phyloP scores from a whole-genome alignment of 2,329 filamentous ascomycete genomes.

The Knufia petricola region DNA sequence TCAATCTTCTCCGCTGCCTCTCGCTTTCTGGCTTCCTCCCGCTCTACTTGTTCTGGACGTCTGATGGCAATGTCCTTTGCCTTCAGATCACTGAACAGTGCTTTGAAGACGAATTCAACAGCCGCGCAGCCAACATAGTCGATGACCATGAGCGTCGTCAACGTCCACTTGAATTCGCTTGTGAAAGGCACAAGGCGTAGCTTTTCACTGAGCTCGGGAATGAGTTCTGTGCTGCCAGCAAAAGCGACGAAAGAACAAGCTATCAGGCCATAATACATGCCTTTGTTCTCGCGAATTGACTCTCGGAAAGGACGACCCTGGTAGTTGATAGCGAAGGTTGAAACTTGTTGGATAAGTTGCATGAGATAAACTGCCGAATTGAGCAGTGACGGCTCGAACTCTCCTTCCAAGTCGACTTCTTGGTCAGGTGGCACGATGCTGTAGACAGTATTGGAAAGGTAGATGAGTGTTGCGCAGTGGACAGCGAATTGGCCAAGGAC shows the following conservation, averaged over 20 bases:
- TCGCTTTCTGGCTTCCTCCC: constrained; percentile 61
- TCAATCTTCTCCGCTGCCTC: constrained; percentile 40
- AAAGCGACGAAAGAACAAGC: constrained; percentile 86
- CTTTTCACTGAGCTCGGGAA: constrained; percentile 89
- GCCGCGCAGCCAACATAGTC: constrained; percentile 82
- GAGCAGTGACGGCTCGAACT: constrained; percentile 85
- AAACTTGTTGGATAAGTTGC: constrained; percentile 97
- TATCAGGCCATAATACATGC: constrained; percentile 96
- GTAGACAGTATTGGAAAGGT: constrained; percentile 83
- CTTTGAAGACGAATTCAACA: constrained; percentile 80
- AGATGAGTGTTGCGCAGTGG: constrained; percentile 88
- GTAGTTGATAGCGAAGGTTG: constrained; percentile 98
- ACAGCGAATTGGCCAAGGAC: constrained; percentile 95
- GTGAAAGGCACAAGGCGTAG: constrained; percentile 87
- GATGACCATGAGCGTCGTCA: constrained; percentile 74
- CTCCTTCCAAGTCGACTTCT: constrained; percentile 81
- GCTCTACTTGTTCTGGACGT: constrained; percentile 72
- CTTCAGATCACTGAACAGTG: constrained; percentile 76
- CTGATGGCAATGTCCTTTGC: constrained; percentile 88
- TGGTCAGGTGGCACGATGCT: constrained; percentile 60
- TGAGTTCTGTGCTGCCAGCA: constrained; percentile 85
- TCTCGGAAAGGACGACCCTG: constrained; percentile 97
- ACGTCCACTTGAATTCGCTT: constrained; percentile 75
- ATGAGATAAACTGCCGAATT: constrained; percentile 96
- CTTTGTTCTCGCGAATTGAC: constrained; percentile 85